Conservation (phyloP, 495 filamentous ascomycete genomes). For the Aspergillus homomorphus region DNA sequence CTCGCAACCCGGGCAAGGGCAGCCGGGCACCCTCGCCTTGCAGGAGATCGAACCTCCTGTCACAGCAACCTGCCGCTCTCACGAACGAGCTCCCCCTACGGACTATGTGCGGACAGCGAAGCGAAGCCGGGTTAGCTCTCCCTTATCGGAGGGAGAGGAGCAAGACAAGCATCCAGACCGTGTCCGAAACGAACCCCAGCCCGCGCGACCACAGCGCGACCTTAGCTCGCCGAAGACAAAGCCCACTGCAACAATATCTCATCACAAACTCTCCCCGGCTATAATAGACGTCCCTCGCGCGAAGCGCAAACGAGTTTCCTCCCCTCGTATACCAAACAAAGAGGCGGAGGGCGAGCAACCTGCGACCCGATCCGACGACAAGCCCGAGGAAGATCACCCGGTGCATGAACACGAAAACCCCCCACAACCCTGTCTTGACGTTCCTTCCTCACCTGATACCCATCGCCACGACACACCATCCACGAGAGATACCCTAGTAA, state of each 20-base stretch:
- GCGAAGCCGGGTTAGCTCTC: slow-evolving; percentile 22
- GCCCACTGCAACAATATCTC: not conserved
- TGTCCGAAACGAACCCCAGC: not conserved
- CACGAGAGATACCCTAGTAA: not conserved
- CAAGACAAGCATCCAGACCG: not conserved
- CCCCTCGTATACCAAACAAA: not conserved
- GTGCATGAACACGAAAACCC: not conserved
- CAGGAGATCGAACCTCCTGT: slow-evolving; percentile 12
- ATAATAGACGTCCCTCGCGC: not conserved
- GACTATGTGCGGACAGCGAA: slow-evolving; percentile 19
- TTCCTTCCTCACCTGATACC: not conserved
- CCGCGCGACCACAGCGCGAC: not conserved
- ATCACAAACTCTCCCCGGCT: not conserved
- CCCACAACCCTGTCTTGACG: not conserved
- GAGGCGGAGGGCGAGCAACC: not conserved
- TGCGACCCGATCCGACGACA: not conserved
- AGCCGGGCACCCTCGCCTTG: slow-evolving; percentile 6
- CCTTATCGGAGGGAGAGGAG: slow-evolving; percentile 5
- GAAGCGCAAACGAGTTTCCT: not conserved
- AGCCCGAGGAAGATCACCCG: not conserved
- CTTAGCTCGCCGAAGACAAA: not conserved
- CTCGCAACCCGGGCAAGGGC: slow-evolving; percentile 29
- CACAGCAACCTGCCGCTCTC: not conserved
- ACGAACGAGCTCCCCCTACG: not conserved
- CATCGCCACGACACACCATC: not conserved